Percentiles rank a stretch among this genome's conserved stretches.
Evolutionary conservation across 2,329 filamentous ascomycete genomes (phyloP).

Genomic region (Penicillium sp.): DNA sequence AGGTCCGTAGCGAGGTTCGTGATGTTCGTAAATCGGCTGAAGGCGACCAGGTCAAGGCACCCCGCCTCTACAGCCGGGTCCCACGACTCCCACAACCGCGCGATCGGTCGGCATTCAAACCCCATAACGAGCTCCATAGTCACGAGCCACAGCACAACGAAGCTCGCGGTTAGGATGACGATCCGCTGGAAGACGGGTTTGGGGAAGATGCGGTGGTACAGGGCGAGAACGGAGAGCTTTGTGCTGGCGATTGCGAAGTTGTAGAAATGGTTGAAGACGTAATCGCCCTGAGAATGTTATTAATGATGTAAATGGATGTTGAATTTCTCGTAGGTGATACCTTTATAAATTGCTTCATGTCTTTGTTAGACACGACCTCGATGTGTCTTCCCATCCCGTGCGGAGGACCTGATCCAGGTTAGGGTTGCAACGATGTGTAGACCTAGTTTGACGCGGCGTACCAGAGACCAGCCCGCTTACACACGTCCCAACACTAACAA

Average conservation of each 20-base stretch:
- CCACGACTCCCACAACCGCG: constrained; percentile 19
- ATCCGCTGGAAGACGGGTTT: constrained; percentile 17
- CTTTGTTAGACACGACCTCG: constrained; percentile 11
- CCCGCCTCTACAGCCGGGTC: constrained; percentile 2
- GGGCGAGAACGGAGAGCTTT: constrained; percentile 21
- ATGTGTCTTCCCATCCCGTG: constrained; percentile 23
- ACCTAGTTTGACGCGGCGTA: neutral
- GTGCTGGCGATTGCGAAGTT: constrained; percentile 23
- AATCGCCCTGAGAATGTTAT: constrained; percentile 18
- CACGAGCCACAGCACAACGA: constrained; percentile 19
- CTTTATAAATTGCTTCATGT: constrained; percentile 18
- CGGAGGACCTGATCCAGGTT: constrained; percentile 17
- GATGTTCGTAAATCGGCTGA: constrained; percentile 25
- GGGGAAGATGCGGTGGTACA: constrained; percentile 24
- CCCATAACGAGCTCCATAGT: constrained; percentile 22
- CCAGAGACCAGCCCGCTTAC: constrained; percentile 24
- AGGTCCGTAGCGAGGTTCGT: constrained; percentile 22
- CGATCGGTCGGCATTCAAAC: constrained; percentile 19
- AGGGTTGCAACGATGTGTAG: too few species aligned
- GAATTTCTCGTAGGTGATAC: constrained; percentile 1
- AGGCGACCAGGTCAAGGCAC: constrained; percentile 19
- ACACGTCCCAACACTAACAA: constrained; percentile 16
- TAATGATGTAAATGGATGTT: neutral
- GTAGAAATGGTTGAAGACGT: constrained; percentile 26
- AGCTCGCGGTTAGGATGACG: constrained; percentile 17